Base-by-base conservation (phyloP, 768 basidiomycete genomes). In the Macrolepiota dolichaula region DNA sequence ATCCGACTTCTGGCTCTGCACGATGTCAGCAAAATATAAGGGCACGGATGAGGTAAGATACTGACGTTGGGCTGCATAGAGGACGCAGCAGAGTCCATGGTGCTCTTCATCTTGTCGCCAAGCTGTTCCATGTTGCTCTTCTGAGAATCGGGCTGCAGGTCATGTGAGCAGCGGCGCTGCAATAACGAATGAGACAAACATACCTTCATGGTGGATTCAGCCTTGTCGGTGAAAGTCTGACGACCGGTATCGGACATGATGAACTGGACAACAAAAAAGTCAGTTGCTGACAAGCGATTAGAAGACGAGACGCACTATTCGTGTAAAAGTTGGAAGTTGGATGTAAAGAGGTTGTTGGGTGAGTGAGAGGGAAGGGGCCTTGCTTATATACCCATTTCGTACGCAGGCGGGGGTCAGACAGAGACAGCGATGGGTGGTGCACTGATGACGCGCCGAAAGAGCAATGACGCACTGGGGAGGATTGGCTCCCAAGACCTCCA, bases 221-320 rank as follows among this genome's bases (percentile, higher is more conserved):
- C 79, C 74, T 86, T 87, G 77, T 85, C 83, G 68, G 82, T 81
- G 73, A 84, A 72, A 61, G 78, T 80, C 77, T 85, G 83, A 65
- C 85, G 85, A 59, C 72, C 77, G 55, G 76, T 72, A 68, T 87
- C 84, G 68, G 84, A 81, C 84, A 85, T 85, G 64, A 57, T 78
- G 61, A 25, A 49, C 25, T 22, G 47, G 7, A 32, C 29, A 32
- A 32, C 29, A 7, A 32, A 3, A n/a, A 7, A 3, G 29, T 32
- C 29, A 32, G 29, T 7, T 7, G 3, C 29, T 32, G 29, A 7
- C 7, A 7, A 32, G 29, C 7, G 7, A 7, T 32, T 3, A 7
- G 29, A 7, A 32, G 3, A 32, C 3, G 29, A 32, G 29, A 32
- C 29, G 29, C 29, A 32, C 29, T 3, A 32, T 32, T 32, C 7